Evolutionary conservation across 2,329 filamentous ascomycete genomes (phyloP).

Genomic region (Hymenotorrendiella dingleyae): DNA sequence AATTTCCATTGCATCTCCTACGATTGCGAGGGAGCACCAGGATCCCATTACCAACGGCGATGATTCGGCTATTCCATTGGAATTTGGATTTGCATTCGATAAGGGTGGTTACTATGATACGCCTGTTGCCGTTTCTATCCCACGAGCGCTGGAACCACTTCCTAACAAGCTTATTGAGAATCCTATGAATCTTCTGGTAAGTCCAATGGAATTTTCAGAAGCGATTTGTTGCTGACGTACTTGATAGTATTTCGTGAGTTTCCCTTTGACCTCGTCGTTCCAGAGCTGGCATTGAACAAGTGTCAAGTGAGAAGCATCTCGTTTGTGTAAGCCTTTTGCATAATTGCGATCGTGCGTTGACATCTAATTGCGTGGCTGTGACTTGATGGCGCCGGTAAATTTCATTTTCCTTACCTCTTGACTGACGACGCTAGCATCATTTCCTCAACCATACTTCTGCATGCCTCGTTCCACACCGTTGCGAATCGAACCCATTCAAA

Average conservation of each 20-base stretch:
- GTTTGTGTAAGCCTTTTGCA: too few relatives aligned
- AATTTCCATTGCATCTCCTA: conserved; percentile 45
- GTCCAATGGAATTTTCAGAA: neutral
- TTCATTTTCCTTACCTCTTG: neutral
- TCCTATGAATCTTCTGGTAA: conserved; percentile 67
- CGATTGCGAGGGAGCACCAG: conserved; percentile 20
- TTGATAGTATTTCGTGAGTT: conserved; percentile 43
- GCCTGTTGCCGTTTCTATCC: conserved; percentile 56
- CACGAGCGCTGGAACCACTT: conserved; percentile 42
- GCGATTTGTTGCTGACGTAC: neutral
- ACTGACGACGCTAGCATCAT: conserved; percentile 38
- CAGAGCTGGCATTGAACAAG: too few relatives aligned
- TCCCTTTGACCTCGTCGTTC: too few relatives aligned
- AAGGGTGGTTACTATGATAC: conserved; percentile 63
- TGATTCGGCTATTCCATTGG: conserved; percentile 33
- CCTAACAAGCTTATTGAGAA: conserved; percentile 56
- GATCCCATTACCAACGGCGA: conserved; percentile 29
- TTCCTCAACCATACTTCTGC: conserved; percentile 76
- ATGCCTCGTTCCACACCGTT: conserved; percentile 46
- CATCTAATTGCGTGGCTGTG: too few relatives aligned
- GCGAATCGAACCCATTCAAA: conserved; percentile 47
- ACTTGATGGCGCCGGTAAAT: too few relatives aligned
- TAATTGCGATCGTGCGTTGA: too few relatives aligned
- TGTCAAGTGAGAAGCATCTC: too few relatives aligned
- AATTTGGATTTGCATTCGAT: conserved; percentile 45